A percentile compares a stretch with the other conserved stretches of the same genome.
Evolutionary conservation across 2,329 filamentous ascomycete species (phyloP).

Genomic region (Akanthomyces muscarius): DNA sequence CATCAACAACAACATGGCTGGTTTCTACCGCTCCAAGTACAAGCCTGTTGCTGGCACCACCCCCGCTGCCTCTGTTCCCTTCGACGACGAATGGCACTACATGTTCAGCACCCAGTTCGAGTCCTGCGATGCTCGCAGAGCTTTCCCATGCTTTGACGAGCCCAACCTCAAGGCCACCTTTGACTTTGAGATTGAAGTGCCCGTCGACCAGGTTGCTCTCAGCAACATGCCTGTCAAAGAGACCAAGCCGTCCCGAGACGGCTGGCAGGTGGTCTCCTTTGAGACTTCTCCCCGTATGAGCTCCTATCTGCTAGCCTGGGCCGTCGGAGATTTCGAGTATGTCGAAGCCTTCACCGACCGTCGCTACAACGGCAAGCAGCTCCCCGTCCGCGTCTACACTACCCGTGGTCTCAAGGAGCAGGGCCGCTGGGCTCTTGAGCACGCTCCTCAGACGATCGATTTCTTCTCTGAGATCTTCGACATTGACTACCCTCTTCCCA

Average conservation of each 20-base stretch:
- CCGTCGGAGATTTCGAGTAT: constrained; percentile 94
- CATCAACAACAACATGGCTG: constrained; percentile 88
- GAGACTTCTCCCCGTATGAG: constrained; percentile 87
- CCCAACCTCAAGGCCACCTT: constrained; percentile 96
- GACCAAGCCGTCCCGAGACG: constrained; percentile 53
- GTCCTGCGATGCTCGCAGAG: constrained; percentile 87
- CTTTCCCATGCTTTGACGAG: constrained; percentile 98
- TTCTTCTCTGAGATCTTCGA: constrained; percentile 94
- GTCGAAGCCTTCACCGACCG: constrained; percentile 87
- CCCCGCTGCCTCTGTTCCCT: constrained; percentile 72
- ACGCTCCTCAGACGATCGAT: constrained; percentile 90
- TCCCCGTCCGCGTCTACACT: constrained; percentile 94
- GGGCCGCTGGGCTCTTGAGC: constrained; percentile 82
- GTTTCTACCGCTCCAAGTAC: constrained; percentile 93
- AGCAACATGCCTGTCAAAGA: constrained; percentile 94
- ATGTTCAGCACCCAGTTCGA: constrained; percentile 98
- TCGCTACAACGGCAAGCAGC: constrained; percentile 83
- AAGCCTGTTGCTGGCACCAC: constrained; percentile 62
- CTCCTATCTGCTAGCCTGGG: constrained; percentile 88
- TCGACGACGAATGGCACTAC: constrained; percentile 61
- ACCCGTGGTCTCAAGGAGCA: constrained; percentile 92
- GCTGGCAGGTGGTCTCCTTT: constrained; percentile 72
- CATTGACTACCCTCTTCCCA: constrained; percentile 89
- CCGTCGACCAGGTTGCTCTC: constrained; percentile 79
- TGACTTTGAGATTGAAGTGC: constrained; percentile 88